These are phyloP conservation scores for Xylariales sp. DNA, from an alignment of 2,329 filamentous ascomycete species.

Conservation along the genomic window DNA sequence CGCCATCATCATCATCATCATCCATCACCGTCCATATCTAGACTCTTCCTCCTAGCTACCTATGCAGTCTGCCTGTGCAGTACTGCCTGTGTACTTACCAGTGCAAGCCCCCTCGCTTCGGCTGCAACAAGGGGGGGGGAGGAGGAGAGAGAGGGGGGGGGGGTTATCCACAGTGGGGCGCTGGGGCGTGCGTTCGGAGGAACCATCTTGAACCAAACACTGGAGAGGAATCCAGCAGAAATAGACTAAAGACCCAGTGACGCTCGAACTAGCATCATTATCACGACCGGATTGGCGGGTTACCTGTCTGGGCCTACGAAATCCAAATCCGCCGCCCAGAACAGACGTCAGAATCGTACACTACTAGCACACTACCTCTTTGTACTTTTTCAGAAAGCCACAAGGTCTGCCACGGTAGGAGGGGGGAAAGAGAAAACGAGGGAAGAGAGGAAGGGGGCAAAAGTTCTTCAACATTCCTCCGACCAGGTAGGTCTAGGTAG, in stretches of 20 bases:
- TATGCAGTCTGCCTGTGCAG: no score
- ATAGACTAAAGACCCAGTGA: slow-evolving; percentile 12
- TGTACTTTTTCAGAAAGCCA: background rate
- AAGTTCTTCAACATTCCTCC: background rate
- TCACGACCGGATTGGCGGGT: slow-evolving; percentile 27
- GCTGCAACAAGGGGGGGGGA: slow-evolving; percentile 19
- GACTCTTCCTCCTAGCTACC: no score
- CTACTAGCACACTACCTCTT: no score
- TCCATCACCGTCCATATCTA: no score
- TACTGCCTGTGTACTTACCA: background rate
- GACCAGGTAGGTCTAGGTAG: no score
- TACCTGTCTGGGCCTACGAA: slow-evolving; percentile 33
- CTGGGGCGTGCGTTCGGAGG: slow-evolving; percentile 24
- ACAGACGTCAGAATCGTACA: background rate
- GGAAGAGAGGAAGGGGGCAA: background rate
- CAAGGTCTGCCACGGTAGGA: no score
- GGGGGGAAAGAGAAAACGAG: background rate
- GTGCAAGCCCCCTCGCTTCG: slow-evolving; percentile 32
- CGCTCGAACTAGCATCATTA: slow-evolving; percentile 28
- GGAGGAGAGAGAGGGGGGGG: background rate
- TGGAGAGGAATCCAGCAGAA: slow-evolving; percentile 25
- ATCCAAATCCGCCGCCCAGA: slow-evolving; percentile 31
- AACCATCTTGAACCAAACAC: slow-evolving; percentile 24
- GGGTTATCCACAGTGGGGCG: slow-evolving; percentile 24
- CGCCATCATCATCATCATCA: no score